These are phyloP conservation scores for Heliosperma pusillum DNA, from an alignment of 148 eudicot species.

Conservation along the genomic window DNA sequence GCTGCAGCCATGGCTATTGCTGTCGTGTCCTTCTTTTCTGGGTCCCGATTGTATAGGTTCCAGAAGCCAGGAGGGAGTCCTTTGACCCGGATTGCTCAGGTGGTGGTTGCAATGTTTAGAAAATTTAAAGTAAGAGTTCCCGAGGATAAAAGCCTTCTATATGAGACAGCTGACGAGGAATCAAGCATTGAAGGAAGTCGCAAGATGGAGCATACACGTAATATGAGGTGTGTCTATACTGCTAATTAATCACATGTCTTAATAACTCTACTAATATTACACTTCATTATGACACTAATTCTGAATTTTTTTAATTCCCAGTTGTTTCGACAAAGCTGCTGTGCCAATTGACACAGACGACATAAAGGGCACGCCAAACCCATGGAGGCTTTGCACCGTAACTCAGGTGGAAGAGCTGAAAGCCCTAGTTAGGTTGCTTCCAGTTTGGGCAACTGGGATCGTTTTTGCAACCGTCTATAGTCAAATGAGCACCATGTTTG, in stretches of 20 bases:
- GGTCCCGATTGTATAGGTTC: conserved; percentile 36
- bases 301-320: conserved; percentile 7
- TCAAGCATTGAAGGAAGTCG: conserved; percentile 46
- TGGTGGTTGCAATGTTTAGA: conserved; percentile 40
- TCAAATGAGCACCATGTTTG: conserved; percentile 59
- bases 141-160: conserved; percentile 31
- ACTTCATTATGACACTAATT: neutral
- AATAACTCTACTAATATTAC: neutral
- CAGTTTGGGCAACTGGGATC: conserved; percentile 52
- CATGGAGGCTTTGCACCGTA: conserved; percentile 54
- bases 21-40: conserved; percentile 41
- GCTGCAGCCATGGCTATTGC: conserved; percentile 55
- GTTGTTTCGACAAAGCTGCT: conserved; percentile 52
- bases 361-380: conserved; percentile 25
- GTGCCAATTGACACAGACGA: conserved; percentile 30
- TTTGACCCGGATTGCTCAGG: conserved; percentile 47
- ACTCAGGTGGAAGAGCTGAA: conserved; percentile 62
- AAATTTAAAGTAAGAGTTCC: conserved; percentile 37
- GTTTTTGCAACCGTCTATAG: conserved; percentile 39
- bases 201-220: conserved; percentile 44
- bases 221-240: conserved; percentile 32
- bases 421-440: conserved; percentile 41
- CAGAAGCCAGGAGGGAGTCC: conserved; percentile 61
- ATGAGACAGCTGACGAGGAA: conserved; percentile 37
- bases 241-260: no score